phyloP scores from a whole-genome alignment of 1,139 yeast species.

The Arxiozyma bovina region DNA sequence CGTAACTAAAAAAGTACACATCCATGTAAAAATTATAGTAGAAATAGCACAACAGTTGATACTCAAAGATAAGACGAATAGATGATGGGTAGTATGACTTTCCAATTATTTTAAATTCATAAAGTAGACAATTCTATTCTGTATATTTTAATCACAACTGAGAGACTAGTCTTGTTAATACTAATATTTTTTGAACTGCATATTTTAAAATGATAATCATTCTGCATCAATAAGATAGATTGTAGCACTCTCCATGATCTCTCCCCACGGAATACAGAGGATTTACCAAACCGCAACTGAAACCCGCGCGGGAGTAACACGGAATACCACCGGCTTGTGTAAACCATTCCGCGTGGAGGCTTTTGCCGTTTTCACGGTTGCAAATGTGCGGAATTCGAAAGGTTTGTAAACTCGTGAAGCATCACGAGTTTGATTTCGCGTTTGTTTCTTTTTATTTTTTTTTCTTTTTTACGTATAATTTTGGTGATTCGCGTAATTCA shows the following conservation, averaged over 20 bases:
- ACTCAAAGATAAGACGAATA: background rate
- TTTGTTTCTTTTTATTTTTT: background rate
- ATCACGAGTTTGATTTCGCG: background rate
- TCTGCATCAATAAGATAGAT: too few relatives aligned
- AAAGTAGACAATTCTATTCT: background rate
- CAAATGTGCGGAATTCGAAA: background rate
- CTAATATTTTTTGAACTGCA: background rate
- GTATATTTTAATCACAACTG: background rate
- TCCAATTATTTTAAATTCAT: too few relatives aligned
- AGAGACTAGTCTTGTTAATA: background rate
- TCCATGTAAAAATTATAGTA: conserved; percentile 25
- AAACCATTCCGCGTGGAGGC: background rate
- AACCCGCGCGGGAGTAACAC: background rate
- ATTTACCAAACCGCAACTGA: background rate
- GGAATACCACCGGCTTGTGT: too few relatives aligned
- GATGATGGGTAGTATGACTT: background rate
- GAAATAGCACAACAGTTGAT: conserved; percentile 22
- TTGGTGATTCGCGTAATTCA: background rate
- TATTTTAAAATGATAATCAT: too few relatives aligned
- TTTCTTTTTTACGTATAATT: too few relatives aligned
- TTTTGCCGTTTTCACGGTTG: background rate
- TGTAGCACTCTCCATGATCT: too few relatives aligned
- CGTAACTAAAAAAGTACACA: conserved; percentile 12
- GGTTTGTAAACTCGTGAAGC: background rate
- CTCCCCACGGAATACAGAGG: background rate